These are phyloP conservation scores for Mycena sp. DNA, from an alignment of 1,284 basidiomycete genomes.

Conservation along the genomic window DNA sequence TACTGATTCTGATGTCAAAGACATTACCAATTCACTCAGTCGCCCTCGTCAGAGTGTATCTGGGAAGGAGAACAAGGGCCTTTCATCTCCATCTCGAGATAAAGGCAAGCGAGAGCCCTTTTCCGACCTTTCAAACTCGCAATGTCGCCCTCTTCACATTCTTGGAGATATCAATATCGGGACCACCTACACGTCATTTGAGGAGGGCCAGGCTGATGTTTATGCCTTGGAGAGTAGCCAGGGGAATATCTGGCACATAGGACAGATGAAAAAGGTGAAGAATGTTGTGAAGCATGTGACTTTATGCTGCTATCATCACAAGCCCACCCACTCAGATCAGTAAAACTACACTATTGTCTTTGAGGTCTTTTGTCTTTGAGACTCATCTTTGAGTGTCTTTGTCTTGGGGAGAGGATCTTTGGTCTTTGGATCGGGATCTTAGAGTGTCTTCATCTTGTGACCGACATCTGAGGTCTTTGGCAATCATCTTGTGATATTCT, in stretches of 20 bases:
- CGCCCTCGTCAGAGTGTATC: not conserved
- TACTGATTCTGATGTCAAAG: not conserved
- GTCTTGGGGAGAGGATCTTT: too few relatives aligned
- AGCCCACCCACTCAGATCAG: slow-evolving; percentile 22
- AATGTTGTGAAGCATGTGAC: slow-evolving; percentile 22
- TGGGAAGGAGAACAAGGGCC: not conserved
- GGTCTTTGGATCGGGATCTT: too few relatives aligned
- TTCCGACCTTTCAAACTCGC: slow-evolving; percentile 5
- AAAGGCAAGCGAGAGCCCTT: not conserved
- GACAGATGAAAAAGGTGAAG: slow-evolving; percentile 24
- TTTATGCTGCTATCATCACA: slow-evolving; percentile 22
- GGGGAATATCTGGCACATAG: slow-evolving; percentile 27
- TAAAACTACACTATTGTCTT: too few relatives aligned
- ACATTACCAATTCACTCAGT: not conserved
- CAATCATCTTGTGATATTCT: too few relatives aligned
- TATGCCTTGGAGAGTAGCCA: slow-evolving; percentile 20
- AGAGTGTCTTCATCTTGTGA: too few relatives aligned
- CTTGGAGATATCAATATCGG: slow-evolving; percentile 13
- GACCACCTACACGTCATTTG: slow-evolving; percentile 15
- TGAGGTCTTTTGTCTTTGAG: too few relatives aligned
- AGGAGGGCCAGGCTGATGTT: slow-evolving; percentile 25
- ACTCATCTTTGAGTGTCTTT: too few relatives aligned
- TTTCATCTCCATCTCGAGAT: not conserved
- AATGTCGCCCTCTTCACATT: slow-evolving; percentile 1
- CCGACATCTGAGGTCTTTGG: too few relatives aligned